phyloP scores from a whole-genome alignment of 2,329 filamentous ascomycete species.

The Geosmithia morbida region DNA sequence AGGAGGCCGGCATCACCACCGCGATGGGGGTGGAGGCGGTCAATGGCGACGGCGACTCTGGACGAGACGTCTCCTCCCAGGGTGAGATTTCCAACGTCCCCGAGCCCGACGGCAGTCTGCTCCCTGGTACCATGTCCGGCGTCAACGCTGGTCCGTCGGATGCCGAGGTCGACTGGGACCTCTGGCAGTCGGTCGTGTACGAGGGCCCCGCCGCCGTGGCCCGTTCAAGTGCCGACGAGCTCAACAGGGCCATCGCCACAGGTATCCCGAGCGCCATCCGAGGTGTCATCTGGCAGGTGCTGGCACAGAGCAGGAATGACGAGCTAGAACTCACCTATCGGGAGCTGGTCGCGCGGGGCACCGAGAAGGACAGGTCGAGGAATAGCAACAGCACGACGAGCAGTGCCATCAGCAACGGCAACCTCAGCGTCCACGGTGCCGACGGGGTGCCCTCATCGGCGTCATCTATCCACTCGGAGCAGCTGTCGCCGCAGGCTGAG shows the following conservation, averaged over 20 bases:
- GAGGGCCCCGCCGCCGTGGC: slow-evolving; percentile 83
- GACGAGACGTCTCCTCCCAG: slow-evolving; percentile 11
- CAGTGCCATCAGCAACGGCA: slow-evolving; percentile 33
- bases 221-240: slow-evolving; percentile 73
- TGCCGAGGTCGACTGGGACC: slow-evolving; percentile 87
- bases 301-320: slow-evolving; percentile 89
- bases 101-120: slow-evolving; percentile 53
- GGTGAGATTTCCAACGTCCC: slow-evolving; percentile 36
- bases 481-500: slow-evolving; percentile 42
- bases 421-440: slow-evolving; percentile 40
- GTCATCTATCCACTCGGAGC: slow-evolving; percentile 70
- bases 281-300: slow-evolving; percentile 97
- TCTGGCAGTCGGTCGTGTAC: slow-evolving; percentile 94
- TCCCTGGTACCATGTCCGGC: slow-evolving; percentile 76
- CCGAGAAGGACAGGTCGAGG: slow-evolving; percentile 60
- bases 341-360: slow-evolving; percentile 66
- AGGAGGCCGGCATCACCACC: slow-evolving; percentile 47
- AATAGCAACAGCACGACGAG: slow-evolving; percentile 39
- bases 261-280: slow-evolving; percentile 91
- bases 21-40: slow-evolving; percentile 35
- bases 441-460: slow-evolving; percentile 63
- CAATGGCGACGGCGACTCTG: slow-evolving; percentile 5
- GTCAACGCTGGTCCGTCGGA: slow-evolving; percentile 66
- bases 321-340: slow-evolving; percentile 79
- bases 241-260: slow-evolving; percentile 80